These are phyloP conservation scores for Suhomyces kilbournensis DNA, from an alignment of 805 yeast species.

Conservation along the genomic window DNA sequence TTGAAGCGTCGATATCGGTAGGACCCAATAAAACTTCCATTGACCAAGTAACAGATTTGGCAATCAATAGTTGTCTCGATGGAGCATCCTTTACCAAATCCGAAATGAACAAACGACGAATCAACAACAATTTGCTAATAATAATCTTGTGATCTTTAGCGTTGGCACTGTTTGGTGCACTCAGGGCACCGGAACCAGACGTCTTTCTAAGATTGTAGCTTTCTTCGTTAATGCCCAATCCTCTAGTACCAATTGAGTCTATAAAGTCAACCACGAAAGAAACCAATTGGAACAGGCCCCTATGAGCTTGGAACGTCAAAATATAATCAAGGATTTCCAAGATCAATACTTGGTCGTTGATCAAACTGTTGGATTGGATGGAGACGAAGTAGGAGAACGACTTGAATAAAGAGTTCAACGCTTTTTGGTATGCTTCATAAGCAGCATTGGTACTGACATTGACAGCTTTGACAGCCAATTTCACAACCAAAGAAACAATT, in stretches of 20 bases:
- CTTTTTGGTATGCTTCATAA: conserved; percentile 25
- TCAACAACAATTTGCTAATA: conserved; percentile 56
- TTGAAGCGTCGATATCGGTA: conserved; percentile 54
- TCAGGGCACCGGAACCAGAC: neutral
- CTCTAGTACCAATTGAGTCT: conserved; percentile 55
- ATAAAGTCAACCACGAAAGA: conserved; percentile 44
- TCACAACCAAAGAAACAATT: conserved; percentile 50
- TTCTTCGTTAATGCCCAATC: conserved; percentile 46
- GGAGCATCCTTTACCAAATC: conserved; percentile 26
- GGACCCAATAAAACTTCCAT: conserved; percentile 54
- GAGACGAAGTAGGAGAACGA: conserved; percentile 45
- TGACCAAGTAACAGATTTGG: conserved; percentile 52
- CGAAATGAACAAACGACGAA: conserved; percentile 52
- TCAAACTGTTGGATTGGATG: conserved; percentile 43
- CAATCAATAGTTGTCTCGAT: conserved; percentile 39
- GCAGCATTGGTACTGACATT: conserved; percentile 11
- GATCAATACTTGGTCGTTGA: conserved; percentile 62
- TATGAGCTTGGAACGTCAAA: conserved; percentile 40
- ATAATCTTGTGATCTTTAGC: conserved; percentile 54
- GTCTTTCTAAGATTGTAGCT: conserved; percentile 13
- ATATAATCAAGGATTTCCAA: conserved; percentile 60
- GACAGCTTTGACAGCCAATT: conserved; percentile 30
- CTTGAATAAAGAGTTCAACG: conserved; percentile 35
- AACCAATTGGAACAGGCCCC: conserved; percentile 40
- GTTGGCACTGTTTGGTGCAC: conserved; percentile 18